A percentile compares a stretch with the other conserved stretches of the same genome.
phyloP scores from a whole-genome alignment of 192 early-diverging fungal genomes.

The Phlyctochytrium planicorne region DNA sequence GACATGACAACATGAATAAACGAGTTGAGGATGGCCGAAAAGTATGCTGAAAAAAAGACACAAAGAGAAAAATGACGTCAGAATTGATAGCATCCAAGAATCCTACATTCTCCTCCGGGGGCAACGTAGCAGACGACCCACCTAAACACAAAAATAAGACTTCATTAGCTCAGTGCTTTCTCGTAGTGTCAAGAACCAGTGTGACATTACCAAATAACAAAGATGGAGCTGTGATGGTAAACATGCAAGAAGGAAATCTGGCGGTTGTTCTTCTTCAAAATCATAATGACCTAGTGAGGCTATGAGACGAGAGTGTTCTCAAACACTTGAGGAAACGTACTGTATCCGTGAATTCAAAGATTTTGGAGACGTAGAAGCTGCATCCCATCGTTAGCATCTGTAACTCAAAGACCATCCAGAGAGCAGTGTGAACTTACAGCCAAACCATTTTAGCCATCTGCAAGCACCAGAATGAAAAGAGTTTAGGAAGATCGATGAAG shows the following conservation, averaged over 20 bases:
- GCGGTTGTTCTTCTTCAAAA: constrained; percentile 67
- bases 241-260: constrained; percentile 68
- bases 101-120: constrained; percentile 55
- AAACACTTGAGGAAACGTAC: constrained; percentile 17
- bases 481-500: neutral
- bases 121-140: constrained; percentile 57
- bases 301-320: too few relatives aligned
- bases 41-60: constrained; percentile 38
- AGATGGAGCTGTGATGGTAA: constrained; percentile 67
- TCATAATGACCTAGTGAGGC: constrained; percentile 63
- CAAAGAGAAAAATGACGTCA: too few relatives aligned
- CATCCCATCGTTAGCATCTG: constrained; percentile 66
- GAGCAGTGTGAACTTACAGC: neutral
- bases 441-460: neutral
- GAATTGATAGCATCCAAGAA: too few relatives aligned
- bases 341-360: constrained; percentile 63
- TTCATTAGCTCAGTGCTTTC: neutral
- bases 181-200: neutral
- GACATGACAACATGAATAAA: constrained; percentile 71
- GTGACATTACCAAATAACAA: constrained; percentile 46
- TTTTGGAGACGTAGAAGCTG: constrained; percentile 67
- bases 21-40: constrained; percentile 52
- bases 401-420: too few relatives aligned
- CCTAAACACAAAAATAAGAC: constrained; percentile 4
- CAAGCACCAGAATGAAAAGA: neutral